Percentiles rank a stretch among this genome's conserved stretches.
Conservation (phyloP, 2,329 filamentous ascomycete genomes). For the Scytalidium sp. region DNA sequence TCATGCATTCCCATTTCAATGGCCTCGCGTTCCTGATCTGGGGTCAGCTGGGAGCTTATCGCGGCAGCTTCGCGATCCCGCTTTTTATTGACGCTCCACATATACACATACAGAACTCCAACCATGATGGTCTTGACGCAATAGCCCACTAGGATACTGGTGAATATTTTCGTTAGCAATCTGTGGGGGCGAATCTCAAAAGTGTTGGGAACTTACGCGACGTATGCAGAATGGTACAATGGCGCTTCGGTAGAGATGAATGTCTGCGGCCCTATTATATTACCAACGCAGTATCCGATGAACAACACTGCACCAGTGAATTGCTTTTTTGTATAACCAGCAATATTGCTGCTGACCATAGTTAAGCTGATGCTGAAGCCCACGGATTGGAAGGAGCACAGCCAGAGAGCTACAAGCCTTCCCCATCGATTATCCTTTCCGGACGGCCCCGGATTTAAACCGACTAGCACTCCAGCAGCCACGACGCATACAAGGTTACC, state of each 20-base stretch:
- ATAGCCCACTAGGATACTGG: slow-evolving; percentile 48
- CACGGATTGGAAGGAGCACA: slow-evolving; percentile 48
- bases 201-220: background rate
- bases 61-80: slow-evolving; percentile 42
- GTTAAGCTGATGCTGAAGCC: slow-evolving; percentile 49
- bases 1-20: slow-evolving; percentile 52
- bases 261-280: slow-evolving; percentile 40
- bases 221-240: slow-evolving; percentile 5
- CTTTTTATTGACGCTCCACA: slow-evolving; percentile 50
- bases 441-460: slow-evolving; percentile 31
- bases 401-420: slow-evolving; percentile 51
- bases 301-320: slow-evolving; percentile 45
- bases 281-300: slow-evolving; percentile 46
- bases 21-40: slow-evolving; percentile 37
- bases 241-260: slow-evolving; percentile 15
- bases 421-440: slow-evolving; percentile 46
- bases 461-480: slow-evolving; percentile 46
- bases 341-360: slow-evolving; percentile 48
- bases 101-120: slow-evolving; percentile 46
- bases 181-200: background rate
- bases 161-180: background rate
- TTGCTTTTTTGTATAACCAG: slow-evolving; percentile 51
- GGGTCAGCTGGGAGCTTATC: background rate
- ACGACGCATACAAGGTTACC: slow-evolving; percentile 52
- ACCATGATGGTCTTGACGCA: slow-evolving; percentile 46